Evolutionary conservation across 768 basidiomycete species (phyloP).

Genomic region (Lepiota brunneoincarnata): DNA sequence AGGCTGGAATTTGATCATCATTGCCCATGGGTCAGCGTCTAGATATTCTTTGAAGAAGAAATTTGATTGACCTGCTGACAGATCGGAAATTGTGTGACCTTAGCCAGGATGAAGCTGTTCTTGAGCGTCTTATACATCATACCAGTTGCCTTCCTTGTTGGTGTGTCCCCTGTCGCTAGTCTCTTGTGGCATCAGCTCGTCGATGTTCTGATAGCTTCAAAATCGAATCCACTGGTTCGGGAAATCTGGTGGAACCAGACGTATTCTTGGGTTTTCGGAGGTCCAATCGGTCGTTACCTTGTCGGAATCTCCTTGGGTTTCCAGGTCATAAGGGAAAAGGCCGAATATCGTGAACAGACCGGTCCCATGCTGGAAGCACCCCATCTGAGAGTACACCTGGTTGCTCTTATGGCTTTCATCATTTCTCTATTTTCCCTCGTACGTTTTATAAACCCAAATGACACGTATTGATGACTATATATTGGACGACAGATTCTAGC

Average conservation of each 20-base stretch:
- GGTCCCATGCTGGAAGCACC: constrained; percentile 34
- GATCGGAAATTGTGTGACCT: constrained; percentile 43
- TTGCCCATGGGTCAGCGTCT: constrained; percentile 39
- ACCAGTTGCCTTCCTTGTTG: constrained; percentile 27
- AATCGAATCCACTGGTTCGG: constrained; percentile 24
- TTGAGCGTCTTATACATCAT: constrained; percentile 28
- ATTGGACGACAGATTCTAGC: constrained; percentile 17
- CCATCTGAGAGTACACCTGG: constrained; percentile 28
- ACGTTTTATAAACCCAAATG: constrained; percentile 11
- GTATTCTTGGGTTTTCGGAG: constrained; percentile 42
- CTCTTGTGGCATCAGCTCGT: constrained; percentile 26
- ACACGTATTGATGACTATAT: not conserved
- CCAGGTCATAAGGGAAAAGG: constrained; percentile 22
- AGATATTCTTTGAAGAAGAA: not conserved
- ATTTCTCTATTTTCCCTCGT: constrained; percentile 36
- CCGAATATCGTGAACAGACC: constrained; percentile 3
- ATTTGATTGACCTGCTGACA: constrained; percentile 11
- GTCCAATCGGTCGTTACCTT: constrained; percentile 40
- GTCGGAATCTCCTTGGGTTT: constrained; percentile 37
- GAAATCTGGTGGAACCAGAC: constrained; percentile 41
- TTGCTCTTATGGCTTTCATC: constrained; percentile 23
- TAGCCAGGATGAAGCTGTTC: constrained; percentile 34
- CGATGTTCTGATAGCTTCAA: constrained; percentile 27
- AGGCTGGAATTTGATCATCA: constrained; percentile 45
- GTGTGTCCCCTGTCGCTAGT: constrained; percentile 25